Conservation (phyloP, 164 flowering plant species). For the Cinnamomum chago region DNA sequence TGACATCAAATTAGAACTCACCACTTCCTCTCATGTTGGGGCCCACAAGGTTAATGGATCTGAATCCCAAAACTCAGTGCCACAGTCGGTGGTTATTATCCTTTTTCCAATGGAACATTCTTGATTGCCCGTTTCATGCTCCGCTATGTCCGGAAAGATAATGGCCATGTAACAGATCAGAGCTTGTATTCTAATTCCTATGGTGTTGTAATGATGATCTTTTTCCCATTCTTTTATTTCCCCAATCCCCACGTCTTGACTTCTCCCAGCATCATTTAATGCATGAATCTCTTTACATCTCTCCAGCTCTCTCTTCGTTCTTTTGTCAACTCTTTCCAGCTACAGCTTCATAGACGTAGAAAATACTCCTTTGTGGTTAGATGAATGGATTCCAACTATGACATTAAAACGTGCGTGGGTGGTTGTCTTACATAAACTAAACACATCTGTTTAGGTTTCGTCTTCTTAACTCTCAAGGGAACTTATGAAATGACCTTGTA, state of each 20-base stretch:
- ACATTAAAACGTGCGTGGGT: too few relatives aligned
- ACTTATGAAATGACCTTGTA: too few relatives aligned
- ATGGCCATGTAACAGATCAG: background rate
- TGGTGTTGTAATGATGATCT: background rate
- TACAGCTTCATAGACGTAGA: background rate
- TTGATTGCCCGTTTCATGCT: background rate
- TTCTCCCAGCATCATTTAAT: conserved; percentile 3
- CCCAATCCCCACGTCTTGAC: background rate
- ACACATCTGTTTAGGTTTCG: too few relatives aligned
- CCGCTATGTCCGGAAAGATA: background rate
- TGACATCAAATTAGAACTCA: too few relatives aligned
- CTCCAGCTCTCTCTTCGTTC: background rate
- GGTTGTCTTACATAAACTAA: too few relatives aligned
- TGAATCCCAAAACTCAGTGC: too few relatives aligned
- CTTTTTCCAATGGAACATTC: background rate
- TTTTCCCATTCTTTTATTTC: background rate
- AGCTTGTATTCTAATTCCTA: background rate
- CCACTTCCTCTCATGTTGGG: too few relatives aligned
- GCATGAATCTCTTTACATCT: background rate
- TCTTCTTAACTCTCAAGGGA: too few relatives aligned
- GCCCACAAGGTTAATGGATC: too few relatives aligned
- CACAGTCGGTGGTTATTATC: too few relatives aligned
- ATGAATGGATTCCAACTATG: too few relatives aligned
- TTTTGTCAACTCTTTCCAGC: conserved; percentile 6
- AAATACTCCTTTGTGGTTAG: too few relatives aligned